Evolutionary conservation across 345 rosid species (phyloP), one percentile per base, ranked within the genome.

Genomic region (Anacardium occidentale): DNA sequence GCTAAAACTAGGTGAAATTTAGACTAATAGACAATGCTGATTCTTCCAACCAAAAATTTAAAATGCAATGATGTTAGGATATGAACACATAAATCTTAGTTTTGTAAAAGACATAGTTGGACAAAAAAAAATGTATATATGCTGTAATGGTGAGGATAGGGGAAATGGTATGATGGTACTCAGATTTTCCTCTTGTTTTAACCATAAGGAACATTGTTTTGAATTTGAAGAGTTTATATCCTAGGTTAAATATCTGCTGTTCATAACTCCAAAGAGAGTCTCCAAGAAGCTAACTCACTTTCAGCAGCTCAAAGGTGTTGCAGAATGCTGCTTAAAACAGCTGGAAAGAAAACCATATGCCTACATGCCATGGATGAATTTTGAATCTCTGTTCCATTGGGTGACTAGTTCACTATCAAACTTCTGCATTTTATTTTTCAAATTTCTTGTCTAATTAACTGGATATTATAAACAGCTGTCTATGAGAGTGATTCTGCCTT

Each of bases 391-490:
- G 47, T 67, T 14, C 45, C n/a, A 64, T 64, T 48, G 25, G 58
- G 18, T 29, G 12, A 32, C 17, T 37, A 34, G 62, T 25, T 68
- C 45, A 56, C 29, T 24, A 58, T 70, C 47, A 44, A 70, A 70
- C 64, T 40, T 58, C 26, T 42, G 26, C 64, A 58, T 44, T 51
- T 47, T 24, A 42, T 62, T 61, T 17, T 64, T 26, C 54, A 52
- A 15, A 64, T 77, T 61, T 54, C 17, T 44, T 66, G 50, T 44
- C 73, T 26, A 55, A 32, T 54, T 72, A 22, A 67, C 44, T 21
- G 42, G 50, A 9, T 42, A 18, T 34, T 17, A 44, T 72, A 52
- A 53, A 53, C 64, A 72, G 20, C 57, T 45, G 15, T 15, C 66
- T 67, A 22, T 34, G 24, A 10, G 58, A 48, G 53, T 58, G 11